Conservation (phyloP, 495 filamentous ascomycete species). For the Penicillium malachiteum region DNA sequence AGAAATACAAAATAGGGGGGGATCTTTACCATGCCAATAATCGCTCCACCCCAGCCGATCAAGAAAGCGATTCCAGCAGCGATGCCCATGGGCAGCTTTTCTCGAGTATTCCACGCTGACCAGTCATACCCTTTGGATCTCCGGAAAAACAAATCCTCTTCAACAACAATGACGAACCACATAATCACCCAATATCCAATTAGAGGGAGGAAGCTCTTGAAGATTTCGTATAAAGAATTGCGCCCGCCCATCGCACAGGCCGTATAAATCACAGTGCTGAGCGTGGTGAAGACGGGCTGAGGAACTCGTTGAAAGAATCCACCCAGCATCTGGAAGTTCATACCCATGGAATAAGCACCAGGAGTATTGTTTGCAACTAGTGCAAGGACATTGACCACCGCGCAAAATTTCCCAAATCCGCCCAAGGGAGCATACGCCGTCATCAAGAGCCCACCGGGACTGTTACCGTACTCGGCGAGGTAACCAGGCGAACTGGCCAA, state of each 20-base stretch:
- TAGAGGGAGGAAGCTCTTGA: constrained; percentile 47
- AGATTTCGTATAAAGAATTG: constrained; percentile 45
- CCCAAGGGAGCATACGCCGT: constrained; percentile 61
- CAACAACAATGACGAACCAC: constrained; percentile 42
- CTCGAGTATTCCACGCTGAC: constrained; percentile 43
- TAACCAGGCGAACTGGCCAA: constrained; percentile 51
- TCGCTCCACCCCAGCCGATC: constrained; percentile 50
- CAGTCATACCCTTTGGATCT: constrained; percentile 41
- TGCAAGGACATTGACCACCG: constrained; percentile 65
- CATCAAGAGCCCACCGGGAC: constrained; percentile 65
- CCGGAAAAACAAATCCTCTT: constrained; percentile 47
- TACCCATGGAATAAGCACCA: constrained; percentile 67
- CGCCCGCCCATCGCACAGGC: constrained; percentile 52
- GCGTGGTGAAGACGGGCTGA: constrained; percentile 61
- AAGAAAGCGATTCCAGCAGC: constrained; percentile 48
- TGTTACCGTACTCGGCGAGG: constrained; percentile 53
- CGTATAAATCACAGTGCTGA: constrained; percentile 42
- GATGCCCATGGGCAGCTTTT: constrained; percentile 43
- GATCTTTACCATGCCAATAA: constrained; percentile 46
- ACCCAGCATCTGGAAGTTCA: constrained; percentile 72
- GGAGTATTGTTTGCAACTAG: constrained; percentile 70
- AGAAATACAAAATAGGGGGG: neutral
- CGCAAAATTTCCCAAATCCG: constrained; percentile 68
- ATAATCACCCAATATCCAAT: constrained; percentile 54
- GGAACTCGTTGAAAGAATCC: constrained; percentile 62